phyloP scores from a whole-genome alignment of 352 stramenopile species.

The Phytopythium mirpurense region DNA sequence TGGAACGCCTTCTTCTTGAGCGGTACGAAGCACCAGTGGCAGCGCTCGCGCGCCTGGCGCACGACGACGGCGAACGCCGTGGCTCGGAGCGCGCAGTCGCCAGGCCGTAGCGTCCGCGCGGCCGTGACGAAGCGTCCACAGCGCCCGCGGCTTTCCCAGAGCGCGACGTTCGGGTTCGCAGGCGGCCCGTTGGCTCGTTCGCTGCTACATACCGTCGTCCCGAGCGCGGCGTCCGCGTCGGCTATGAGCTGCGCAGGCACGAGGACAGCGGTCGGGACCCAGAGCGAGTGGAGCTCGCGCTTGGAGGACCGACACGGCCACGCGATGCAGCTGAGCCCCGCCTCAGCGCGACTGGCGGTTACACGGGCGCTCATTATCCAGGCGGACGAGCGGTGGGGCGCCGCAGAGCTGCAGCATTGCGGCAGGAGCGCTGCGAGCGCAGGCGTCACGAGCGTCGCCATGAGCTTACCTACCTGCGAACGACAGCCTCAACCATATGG shows the following conservation, averaged over 20 bases:
- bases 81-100: slow-evolving; percentile 29
- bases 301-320: not conserved
- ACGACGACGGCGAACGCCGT: slow-evolving; percentile 52
- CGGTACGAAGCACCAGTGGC: slow-evolving; percentile 56
- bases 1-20: slow-evolving; percentile 43
- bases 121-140: not conserved
- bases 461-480: no score
- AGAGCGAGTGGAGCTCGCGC: not conserved
- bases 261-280: not conserved
- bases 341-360: not conserved
- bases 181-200: slow-evolving; percentile 13
- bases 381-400: not conserved
- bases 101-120: slow-evolving; percentile 27
- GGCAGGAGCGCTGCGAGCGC: not conserved
- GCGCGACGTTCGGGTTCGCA: slow-evolving; percentile 15
- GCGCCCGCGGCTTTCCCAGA: slow-evolving; percentile 15
- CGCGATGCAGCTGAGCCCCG: not conserved
- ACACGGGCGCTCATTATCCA: not conserved
- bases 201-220: not conserved
- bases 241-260: not conserved
- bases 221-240: slow-evolving; percentile 10
- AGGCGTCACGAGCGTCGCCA: slow-evolving; percentile 2
- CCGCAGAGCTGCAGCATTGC: not conserved
- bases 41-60: slow-evolving; percentile 23
- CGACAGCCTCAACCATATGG: no score